Base-by-base conservation (phyloP, 1,284 basidiomycete species). In the Ustilago crameri region DNA sequence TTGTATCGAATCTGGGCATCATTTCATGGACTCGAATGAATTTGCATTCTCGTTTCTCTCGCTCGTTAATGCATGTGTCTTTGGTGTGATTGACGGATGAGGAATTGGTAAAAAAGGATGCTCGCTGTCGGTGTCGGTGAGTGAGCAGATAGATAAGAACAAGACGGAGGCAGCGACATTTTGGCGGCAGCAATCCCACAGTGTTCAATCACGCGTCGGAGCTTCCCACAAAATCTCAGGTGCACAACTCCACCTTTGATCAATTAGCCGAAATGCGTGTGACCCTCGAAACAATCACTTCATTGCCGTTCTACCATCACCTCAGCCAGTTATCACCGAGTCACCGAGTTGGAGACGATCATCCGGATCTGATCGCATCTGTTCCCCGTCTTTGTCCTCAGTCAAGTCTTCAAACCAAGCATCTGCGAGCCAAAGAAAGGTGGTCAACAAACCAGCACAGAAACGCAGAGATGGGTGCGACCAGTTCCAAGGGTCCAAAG, bases 401-500 rank as follows among this genome's bases (percentile, higher is more conserved):
- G 32, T 34, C 37, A 40, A 40, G 10, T n/a, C 37, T 9, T 12
- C n/a, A n/a, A n/a, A n/a, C 12, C 37, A 7, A 40, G 37, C 37
- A n/a, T n/a, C 15, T 9, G 32, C 32, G 42, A 24, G 17, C 42
- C 3, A 8, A 23, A 24, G 22, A 22, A 26, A 26, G 3, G 23
- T 14, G 5, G 10, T 9, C 9, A 18, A 26, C 17, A 20, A 47
- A 18, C 18, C 17, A 32, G 34, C 24, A 10, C 20, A 26, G 18
- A 5, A 30, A 30, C 30, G 30, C 30, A 23, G 64, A 14, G n/a
- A 80, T 80, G 78, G 78, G 78, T 41, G 58, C 69, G 20, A 50
- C 59, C 12, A 64, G 47, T 32, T 78, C 76, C 10, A 73, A 74
- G 38, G 71, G 66, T 24, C 70, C 74, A 40, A 95, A 92, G 86